Base-by-base conservation (phyloP, 176 grass and related monocot species). In the Zoysia pacifica region DNA sequence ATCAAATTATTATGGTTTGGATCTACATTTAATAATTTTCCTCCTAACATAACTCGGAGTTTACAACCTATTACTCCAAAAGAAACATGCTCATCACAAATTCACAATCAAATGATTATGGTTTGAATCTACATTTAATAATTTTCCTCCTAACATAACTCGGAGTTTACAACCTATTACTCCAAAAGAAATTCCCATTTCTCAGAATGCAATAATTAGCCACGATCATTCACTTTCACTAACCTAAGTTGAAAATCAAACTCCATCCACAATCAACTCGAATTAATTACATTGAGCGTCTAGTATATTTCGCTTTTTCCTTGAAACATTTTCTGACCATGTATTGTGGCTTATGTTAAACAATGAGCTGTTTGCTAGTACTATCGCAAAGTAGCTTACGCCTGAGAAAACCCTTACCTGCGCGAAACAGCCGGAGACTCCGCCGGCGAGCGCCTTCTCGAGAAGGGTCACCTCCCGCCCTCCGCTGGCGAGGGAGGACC, bases 371-470 rank as follows among this genome's bases (percentile, higher is more conserved):
- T 35, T 49, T 51, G 36, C 18, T 51, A n/a, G 6, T 11, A 13
- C 28, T 4, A 15, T 9, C 3, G 20, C 20, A 59, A 43, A 11
- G 41, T 75, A 43, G 13, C 41, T 14, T 49, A 0, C 18, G 46
- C 9, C 46, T n/a, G 18, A n/a, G 13, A 65, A 65, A 11, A 78
- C 11, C 1, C 41, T n/a, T 83, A 97, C 94, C 91, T 93, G 94
- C 5, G 91, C 89, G 14, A 82, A 63, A 58, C 89, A 55, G 79
- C 94, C 91, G 12, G 94, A 93, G 74, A 77, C 56, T 40, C 94
- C 94, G 4, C 94, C 94, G 1, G 89, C 91, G 14, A 91, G 71
- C 68, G 86, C 84, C 73, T 86, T 97, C 40, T 81, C 86, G 15
- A 91, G 59, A 54, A 93, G 67, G 79, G 84, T 75, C 7, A 60